These are phyloP conservation scores for Acanthamoeba royreba DNA, from an alignment of 208 protist genomes.

Conservation along the genomic window DNA sequence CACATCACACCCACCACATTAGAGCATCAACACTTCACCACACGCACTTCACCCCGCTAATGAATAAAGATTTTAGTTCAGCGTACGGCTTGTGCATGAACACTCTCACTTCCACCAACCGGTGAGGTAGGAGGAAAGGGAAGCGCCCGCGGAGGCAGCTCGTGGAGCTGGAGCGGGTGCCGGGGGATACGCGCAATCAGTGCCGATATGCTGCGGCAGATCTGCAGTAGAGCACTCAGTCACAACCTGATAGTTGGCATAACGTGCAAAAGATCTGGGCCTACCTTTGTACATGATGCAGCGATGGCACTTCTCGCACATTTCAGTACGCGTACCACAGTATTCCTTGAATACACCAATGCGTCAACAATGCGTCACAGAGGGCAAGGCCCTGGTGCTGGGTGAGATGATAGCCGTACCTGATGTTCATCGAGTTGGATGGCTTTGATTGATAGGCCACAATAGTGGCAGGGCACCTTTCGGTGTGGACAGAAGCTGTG, in stretches of 20 bases:
- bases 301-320: neutral
- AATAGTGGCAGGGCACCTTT: neutral
- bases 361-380: neutral
- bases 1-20: too few relatives aligned
- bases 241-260: neutral
- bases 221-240: neutral
- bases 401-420: neutral
- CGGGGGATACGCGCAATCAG: neutral
- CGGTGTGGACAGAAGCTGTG: neutral
- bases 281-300: constrained; percentile 48
- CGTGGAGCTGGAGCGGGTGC: neutral
- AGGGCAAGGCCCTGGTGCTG: neutral
- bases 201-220: neutral
- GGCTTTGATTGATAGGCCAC: neutral
- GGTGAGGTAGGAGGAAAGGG: neutral
- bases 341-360: too few relatives aligned
- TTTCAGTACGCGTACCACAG: neutral
- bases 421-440: neutral
- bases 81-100: too few relatives aligned
- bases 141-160: neutral
- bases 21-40: too few relatives aligned
- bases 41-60: too few relatives aligned
- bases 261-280: too few relatives aligned
- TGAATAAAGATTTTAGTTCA: too few relatives aligned
- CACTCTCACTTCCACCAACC: neutral